Percentiles rank a stretch among this genome's conserved stretches.
phyloP scores from a whole-genome alignment of 805 yeast species.

The Lipomyces spencermartinsiae region DNA sequence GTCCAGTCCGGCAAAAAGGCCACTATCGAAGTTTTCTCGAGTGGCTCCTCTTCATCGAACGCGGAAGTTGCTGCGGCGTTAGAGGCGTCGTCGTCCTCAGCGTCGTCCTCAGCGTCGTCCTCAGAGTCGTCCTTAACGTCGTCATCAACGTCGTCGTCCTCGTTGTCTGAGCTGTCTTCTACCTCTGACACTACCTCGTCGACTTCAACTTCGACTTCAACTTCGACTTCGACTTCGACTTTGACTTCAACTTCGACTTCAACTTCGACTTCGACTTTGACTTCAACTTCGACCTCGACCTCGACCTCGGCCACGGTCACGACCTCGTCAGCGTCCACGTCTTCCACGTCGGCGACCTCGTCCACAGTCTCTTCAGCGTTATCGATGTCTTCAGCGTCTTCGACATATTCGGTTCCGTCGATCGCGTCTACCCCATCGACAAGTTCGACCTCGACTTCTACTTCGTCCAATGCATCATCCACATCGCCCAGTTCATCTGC shows the following conservation, averaged over 20 bases:
- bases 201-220: neutral
- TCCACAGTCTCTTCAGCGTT: neutral
- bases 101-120: slow-evolving; percentile 4
- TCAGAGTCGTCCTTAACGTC: neutral
- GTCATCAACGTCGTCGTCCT: neutral
- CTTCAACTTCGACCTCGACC: slow-evolving; percentile 10
- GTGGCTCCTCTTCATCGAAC: slow-evolving; percentile 8
- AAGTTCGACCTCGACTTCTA: slow-evolving; percentile 11
- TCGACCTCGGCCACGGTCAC: slow-evolving; percentile 11
- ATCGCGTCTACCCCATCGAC: neutral
- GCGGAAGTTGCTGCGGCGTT: slow-evolving; percentile 5
- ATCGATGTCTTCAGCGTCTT: neutral
- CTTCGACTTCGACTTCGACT: neutral
- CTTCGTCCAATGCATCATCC: slow-evolving; percentile 9
- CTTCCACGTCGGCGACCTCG: slow-evolving; percentile 7
- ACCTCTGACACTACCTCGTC: slow-evolving; percentile 8
- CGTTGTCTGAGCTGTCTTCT: too few species aligned
- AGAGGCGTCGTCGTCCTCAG: neutral
- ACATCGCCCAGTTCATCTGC: slow-evolving; percentile 7
- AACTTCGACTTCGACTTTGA: neutral
- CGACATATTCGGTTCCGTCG: neutral
- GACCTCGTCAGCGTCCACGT: slow-evolving; percentile 1
- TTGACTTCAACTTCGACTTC: neutral
- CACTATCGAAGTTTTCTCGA: slow-evolving; percentile 68
- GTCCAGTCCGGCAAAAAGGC: slow-evolving; percentile 70